These are phyloP conservation scores for Naematelia aurantialba DNA, from an alignment of 768 basidiomycete genomes.

Conservation along the genomic window DNA sequence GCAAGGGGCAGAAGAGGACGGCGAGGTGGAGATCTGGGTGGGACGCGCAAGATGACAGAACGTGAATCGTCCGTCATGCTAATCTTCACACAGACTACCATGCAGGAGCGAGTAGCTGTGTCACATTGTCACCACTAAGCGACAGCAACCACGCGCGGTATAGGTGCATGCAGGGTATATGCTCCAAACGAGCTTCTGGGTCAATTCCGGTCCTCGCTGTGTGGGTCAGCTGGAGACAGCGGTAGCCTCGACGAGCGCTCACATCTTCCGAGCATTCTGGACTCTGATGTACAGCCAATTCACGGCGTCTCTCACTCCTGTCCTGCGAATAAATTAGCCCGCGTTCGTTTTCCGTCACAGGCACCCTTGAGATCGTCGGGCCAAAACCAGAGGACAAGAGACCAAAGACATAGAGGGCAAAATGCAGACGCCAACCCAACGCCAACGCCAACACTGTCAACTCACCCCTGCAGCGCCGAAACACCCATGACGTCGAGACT, in stretches of 20 bases:
- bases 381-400: no score
- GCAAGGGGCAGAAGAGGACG: slow-evolving; percentile 61
- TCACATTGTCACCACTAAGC: no score
- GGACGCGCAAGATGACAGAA: slow-evolving; percentile 8
- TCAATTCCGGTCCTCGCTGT: background rate
- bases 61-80: no score
- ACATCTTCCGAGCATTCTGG: slow-evolving; percentile 70
- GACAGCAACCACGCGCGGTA: no score
- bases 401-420: no score
- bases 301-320: slow-evolving; percentile 81
- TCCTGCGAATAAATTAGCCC: slow-evolving; percentile 54
- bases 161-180: slow-evolving; percentile 7
- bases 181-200: background rate
- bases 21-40: slow-evolving; percentile 50
- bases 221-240: background rate
- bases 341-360: background rate
- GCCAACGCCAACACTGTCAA: slow-evolving; percentile 15
- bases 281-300: slow-evolving; percentile 94
- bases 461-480: slow-evolving; percentile 84
- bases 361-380: background rate
- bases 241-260: slow-evolving; percentile 7
- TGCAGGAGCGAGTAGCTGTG: no score
- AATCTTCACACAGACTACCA: no score
- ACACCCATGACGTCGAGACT: slow-evolving; percentile 86
- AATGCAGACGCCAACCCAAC: no score